Conservation (phyloP, 2,329 filamentous ascomycete species). For the Botrytis squamosa region DNA sequence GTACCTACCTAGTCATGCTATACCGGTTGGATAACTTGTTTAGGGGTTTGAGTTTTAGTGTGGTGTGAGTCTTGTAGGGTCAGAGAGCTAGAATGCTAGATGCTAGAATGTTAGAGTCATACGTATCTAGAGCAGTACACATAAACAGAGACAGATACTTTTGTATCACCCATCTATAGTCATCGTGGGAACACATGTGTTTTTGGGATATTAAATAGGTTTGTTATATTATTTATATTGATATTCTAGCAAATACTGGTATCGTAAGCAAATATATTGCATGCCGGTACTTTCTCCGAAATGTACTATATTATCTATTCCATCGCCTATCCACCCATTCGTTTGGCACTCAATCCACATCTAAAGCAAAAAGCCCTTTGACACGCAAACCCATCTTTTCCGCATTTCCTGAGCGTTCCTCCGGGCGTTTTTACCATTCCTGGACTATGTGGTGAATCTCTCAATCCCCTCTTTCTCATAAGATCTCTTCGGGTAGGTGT, state of each 20-base stretch:
- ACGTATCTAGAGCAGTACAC: not conserved
- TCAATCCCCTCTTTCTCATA: slow-evolving; percentile 13
- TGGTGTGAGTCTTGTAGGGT: not conserved
- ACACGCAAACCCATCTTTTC: slow-evolving; percentile 55
- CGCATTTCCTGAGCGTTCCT: slow-evolving; percentile 52
- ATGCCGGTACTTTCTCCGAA: not conserved
- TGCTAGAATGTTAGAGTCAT: not conserved
- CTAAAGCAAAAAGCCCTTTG: slow-evolving; percentile 60
- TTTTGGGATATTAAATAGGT: not conserved
- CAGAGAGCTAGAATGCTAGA: not conserved
- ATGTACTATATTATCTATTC: not conserved
- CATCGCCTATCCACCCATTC: not conserved
- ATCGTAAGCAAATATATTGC: not conserved
- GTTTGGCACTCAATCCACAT: slow-evolving; percentile 40
- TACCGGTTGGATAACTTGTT: not conserved
- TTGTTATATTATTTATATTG: not conserved
- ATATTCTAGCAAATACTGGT: not conserved
- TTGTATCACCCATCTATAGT: not conserved
- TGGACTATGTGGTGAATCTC: slow-evolving; percentile 22
- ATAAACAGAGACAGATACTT: not conserved
- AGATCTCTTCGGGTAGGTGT: slow-evolving; percentile 27
- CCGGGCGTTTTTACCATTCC: slow-evolving; percentile 47
- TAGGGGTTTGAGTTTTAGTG: not conserved
- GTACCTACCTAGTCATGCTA: not conserved
- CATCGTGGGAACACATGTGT: not conserved